Base-by-base conservation (phyloP, 164 flowering plant genomes). In the Umbellularia californica region DNA sequence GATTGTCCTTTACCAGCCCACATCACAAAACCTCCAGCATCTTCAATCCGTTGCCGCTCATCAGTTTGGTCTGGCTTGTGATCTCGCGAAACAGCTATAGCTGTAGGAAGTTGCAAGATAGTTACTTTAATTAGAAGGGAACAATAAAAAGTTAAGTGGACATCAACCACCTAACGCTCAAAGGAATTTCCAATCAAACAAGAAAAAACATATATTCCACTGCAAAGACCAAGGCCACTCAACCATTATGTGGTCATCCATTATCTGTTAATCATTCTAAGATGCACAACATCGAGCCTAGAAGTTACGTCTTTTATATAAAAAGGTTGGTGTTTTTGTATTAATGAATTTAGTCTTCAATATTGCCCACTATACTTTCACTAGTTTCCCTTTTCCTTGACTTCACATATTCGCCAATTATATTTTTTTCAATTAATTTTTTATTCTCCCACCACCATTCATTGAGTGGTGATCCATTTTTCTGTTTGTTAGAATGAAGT, bases 21-120 rank as follows among this genome's bases (percentile, higher is more conserved):
- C 97, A 95, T 91, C 68, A 95, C 99, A 84, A 93, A 95, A 19
- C 99, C 99, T 70, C 99, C 99, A 70, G 99, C 99, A 81, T 95
- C 90, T 78, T 95, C 99, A 83, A 95, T 95, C 41, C 99, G 87
- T 74, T 90, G 93, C 47, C 98, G 84, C 83, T 95, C 99, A 84
- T 95, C 99, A 69, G 86, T 88, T 81, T 95, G 98, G 76, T 95
- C 99, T 22, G 99, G 99, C 83, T 95, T 95, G 85, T 95, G 99
- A 82, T 95, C 99, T 65, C 99, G 91, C 76, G 99, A 95, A 78
- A 90, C 99, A 83, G 97, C 98, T 82, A 89, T 82, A 50, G 97
- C 99, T 92, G 83, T 70, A 82, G 15, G 64, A 47, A 69, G 27
- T 68, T 30, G 33, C 70, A 68, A 2, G 50, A 68, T 5, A 14